These are phyloP conservation scores for Phialophora macrospora DNA, from an alignment of 2,329 filamentous ascomycete species.

Conservation along the genomic window DNA sequence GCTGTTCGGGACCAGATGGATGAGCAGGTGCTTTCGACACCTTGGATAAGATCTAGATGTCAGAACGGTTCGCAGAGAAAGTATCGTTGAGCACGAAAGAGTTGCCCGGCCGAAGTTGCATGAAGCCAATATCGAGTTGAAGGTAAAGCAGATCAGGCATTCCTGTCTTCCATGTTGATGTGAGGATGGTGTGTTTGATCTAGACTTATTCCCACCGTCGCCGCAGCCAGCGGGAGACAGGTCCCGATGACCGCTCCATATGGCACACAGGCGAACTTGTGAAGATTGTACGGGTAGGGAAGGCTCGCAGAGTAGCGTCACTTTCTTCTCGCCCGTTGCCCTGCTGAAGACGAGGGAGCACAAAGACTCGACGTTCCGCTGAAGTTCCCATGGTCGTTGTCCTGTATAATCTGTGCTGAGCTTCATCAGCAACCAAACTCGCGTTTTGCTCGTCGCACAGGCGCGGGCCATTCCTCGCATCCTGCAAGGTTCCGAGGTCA, in stretches of 20 bases:
- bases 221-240: not conserved
- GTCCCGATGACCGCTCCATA: not conserved
- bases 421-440: not conserved
- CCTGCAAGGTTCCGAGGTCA: not conserved
- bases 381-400: not conserved
- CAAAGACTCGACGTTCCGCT: not conserved
- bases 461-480: not conserved
- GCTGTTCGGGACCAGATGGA: not conserved
- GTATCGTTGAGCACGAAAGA: not conserved
- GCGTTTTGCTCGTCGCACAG: not conserved
- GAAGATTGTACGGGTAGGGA: not conserved
- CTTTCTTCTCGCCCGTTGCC: not conserved
- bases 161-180: not conserved
- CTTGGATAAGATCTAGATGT: not conserved
- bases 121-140: not conserved
- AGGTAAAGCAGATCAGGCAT: not conserved
- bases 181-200: not conserved
- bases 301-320: not conserved
- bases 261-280: not conserved
- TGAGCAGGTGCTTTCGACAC: not conserved
- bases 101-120: not conserved
- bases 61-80: not conserved
- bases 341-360: not conserved
- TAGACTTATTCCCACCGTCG: not conserved
- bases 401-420: not conserved